phyloP scores from a whole-genome alignment of 495 filamentous ascomycete genomes.

The Podospora appendiculata region DNA sequence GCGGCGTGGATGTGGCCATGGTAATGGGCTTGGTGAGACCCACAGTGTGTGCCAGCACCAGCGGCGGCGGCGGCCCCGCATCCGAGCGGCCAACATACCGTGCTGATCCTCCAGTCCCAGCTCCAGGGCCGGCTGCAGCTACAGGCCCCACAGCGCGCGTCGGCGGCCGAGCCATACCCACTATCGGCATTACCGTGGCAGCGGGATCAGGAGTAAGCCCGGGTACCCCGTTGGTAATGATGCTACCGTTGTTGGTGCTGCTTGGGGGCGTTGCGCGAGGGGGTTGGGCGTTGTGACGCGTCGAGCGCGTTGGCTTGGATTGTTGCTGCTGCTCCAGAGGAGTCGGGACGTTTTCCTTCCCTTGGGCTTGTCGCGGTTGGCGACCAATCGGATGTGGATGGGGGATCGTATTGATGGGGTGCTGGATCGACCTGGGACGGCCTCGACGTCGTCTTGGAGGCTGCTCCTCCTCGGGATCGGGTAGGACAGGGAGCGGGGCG shows the following conservation, averaged over 20 bases:
- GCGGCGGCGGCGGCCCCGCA: background rate
- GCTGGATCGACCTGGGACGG: constrained; percentile 4
- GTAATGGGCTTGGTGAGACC: constrained; percentile 15
- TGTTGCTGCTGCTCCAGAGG: constrained; percentile 2
- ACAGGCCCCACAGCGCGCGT: too few relatives aligned
- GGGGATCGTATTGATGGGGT: too few relatives aligned
- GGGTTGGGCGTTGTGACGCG: constrained; percentile 6
- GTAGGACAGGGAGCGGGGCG: constrained; percentile 18
- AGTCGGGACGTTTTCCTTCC: constrained; percentile 25
- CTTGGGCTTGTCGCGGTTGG: constrained; percentile 2
- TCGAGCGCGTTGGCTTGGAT: constrained; percentile 9
- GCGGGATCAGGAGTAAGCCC: background rate
- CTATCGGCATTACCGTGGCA: background rate
- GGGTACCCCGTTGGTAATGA: background rate
- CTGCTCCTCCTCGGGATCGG: constrained; percentile 13
- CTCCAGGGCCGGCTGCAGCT: too few relatives aligned
- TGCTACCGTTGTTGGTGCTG: background rate
- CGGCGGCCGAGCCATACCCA: background rate
- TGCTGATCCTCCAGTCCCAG: too few relatives aligned
- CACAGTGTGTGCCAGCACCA: constrained; percentile 12
- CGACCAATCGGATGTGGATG: too few relatives aligned
- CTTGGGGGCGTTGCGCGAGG: background rate
- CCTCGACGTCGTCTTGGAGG: constrained; percentile 27
- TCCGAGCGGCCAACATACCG: background rate
- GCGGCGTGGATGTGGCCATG: constrained; percentile 14